Conservation (phyloP, 805 yeast species). For the Sungouiella thailandica region DNA sequence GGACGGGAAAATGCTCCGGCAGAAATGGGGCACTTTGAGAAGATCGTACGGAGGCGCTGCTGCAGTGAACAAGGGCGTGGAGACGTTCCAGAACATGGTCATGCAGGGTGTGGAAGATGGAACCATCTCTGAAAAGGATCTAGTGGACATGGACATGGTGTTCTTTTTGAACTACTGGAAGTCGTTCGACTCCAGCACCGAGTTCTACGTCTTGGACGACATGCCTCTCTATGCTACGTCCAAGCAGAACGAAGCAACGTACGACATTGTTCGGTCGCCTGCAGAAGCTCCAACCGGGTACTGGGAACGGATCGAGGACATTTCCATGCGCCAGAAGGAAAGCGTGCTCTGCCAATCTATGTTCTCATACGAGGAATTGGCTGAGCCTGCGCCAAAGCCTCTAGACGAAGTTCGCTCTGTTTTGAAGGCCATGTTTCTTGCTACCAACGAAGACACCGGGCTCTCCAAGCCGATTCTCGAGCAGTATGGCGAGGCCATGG, state of each 20-base stretch:
- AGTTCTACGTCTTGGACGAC: slow-evolving; percentile 22
- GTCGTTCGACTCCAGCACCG: slow-evolving; percentile 38
- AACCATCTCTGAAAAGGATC: slow-evolving; percentile 42
- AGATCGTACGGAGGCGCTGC: slow-evolving; percentile 39
- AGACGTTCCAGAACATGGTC: slow-evolving; percentile 65
- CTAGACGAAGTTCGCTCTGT: slow-evolving; percentile 36
- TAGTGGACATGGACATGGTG: slow-evolving; percentile 46
- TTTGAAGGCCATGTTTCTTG: slow-evolving; percentile 55
- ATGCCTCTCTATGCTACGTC: slow-evolving; percentile 37
- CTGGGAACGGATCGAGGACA: slow-evolving; percentile 44
- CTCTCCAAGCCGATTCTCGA: slow-evolving; percentile 45
- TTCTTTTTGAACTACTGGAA: slow-evolving; percentile 64
- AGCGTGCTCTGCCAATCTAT: slow-evolving; percentile 42
- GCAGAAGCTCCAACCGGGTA: slow-evolving; percentile 5
- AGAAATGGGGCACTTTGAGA: slow-evolving; percentile 69
- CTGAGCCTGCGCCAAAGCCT: slow-evolving; percentile 2
- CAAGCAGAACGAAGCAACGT: slow-evolving; percentile 45
- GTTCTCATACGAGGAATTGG: slow-evolving; percentile 33
- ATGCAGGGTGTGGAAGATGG: slow-evolving; percentile 55
- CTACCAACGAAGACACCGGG: slow-evolving; percentile 45
- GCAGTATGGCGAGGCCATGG: slow-evolving; percentile 40
- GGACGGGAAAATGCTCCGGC: slow-evolving; percentile 42
- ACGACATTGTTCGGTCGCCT: slow-evolving; percentile 25
- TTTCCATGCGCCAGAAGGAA: slow-evolving; percentile 72
- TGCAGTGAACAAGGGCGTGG: slow-evolving; percentile 57